Percentiles rank a stretch among this genome's conserved stretches.
Conservation (phyloP, 805 yeast genomes). For the Komagataella mondaviorum region DNA sequence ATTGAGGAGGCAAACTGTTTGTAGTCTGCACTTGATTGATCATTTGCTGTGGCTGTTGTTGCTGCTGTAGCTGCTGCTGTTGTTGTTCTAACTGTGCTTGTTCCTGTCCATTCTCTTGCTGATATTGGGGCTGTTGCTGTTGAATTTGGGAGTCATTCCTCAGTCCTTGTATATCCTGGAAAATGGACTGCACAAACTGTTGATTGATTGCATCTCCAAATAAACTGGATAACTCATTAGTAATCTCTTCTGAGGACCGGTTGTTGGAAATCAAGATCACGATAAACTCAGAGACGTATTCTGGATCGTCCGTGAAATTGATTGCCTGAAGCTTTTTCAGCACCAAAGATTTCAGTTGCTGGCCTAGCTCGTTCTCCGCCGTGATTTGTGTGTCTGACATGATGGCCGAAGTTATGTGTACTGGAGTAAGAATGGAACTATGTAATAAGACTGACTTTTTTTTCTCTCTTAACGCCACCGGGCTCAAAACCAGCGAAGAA, state of each 20-base stretch:
- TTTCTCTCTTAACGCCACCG: background rate
- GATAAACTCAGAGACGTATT: slow-evolving; percentile 62
- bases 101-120: slow-evolving; percentile 1
- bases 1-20: slow-evolving; percentile 6
- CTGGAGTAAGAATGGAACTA: background rate
- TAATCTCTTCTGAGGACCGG: slow-evolving; percentile 46
- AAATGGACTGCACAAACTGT: slow-evolving; percentile 41
- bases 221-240: slow-evolving; percentile 43
- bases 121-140: slow-evolving; percentile 8
- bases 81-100: slow-evolving; percentile 7
- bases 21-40: slow-evolving; percentile 3
- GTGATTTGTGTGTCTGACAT: slow-evolving; percentile 13
- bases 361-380: slow-evolving; percentile 20
- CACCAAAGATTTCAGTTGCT: slow-evolving; percentile 28
- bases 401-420: background rate
- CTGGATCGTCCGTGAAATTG: slow-evolving; percentile 35
- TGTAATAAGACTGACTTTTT: background rate
- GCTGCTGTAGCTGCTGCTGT: slow-evolving; percentile 8
- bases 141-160: slow-evolving; percentile 18
- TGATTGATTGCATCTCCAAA: slow-evolving; percentile 50
- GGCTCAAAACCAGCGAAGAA: background rate
- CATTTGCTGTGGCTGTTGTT: slow-evolving; percentile 9
- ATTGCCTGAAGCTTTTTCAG: slow-evolving; percentile 24
- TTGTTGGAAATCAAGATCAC: slow-evolving; percentile 59
- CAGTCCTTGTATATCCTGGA: slow-evolving; percentile 37